These are phyloP conservation scores for Starmera dryadoides DNA, from an alignment of 805 yeast genomes.

Conservation along the genomic window DNA sequence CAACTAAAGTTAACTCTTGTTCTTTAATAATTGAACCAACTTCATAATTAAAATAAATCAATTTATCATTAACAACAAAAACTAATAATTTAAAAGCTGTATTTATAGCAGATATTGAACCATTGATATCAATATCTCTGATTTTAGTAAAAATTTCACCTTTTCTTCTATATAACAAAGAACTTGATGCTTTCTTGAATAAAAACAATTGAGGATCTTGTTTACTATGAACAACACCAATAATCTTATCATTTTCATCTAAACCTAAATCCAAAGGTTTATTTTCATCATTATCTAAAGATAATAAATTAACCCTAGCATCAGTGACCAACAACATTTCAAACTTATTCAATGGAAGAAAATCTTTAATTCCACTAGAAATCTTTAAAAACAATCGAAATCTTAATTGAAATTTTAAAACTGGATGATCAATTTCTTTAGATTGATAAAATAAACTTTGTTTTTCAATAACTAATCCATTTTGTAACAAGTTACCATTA, in stretches of 20 bases:
- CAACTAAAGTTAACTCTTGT: not conserved
- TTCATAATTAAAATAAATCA: constrained; percentile 1
- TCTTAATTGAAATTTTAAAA: constrained; percentile 14
- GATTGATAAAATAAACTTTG: constrained; percentile 8
- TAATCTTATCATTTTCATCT: constrained; percentile 2
- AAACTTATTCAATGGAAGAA: constrained; percentile 8
- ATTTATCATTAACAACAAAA: not conserved
- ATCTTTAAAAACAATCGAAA: constrained; percentile 21
- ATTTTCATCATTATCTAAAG: constrained; percentile 8
- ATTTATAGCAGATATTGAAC: not conserved
- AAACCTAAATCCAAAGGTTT: constrained; percentile 4
- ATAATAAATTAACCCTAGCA: constrained; percentile 11
- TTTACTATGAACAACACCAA: not conserved
- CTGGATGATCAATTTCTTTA: constrained; percentile 14
- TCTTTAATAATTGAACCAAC: not conserved
- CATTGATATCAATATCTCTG: not conserved
- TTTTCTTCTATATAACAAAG: not conserved
- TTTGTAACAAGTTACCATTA: constrained; percentile 15
- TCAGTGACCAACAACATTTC: constrained; percentile 12
- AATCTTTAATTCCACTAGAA: constrained; percentile 16
- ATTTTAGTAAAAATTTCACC: not conserved
- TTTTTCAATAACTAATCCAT: constrained; percentile 15
- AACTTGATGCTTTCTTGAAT: not conserved
- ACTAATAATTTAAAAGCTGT: not conserved
- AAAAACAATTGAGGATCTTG: constrained; percentile 1